Evolutionary conservation across 768 basidiomycete species (phyloP).

Genomic region (Phanerochaete carnosa): DNA sequence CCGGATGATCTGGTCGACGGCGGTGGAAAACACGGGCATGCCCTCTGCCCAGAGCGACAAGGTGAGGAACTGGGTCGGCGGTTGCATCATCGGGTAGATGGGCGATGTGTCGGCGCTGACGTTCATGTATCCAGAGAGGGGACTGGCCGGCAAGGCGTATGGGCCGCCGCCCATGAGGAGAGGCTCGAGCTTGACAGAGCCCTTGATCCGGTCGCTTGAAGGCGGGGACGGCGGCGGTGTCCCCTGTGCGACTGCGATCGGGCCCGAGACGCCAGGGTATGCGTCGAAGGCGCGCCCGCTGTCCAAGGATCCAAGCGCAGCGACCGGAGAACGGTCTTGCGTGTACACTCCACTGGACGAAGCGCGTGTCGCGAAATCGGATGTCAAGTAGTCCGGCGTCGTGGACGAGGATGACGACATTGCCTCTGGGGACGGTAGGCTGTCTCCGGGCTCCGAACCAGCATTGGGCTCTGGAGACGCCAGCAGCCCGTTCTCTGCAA

Average conservation of each 20-base stretch:
- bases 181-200: conserved; percentile 24
- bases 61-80: conserved; percentile 33
- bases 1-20: conserved; percentile 51
- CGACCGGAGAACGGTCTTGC: neutral
- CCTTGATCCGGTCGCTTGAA: conserved; percentile 6
- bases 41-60: conserved; percentile 64
- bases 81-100: conserved; percentile 21
- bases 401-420: conserved; percentile 28
- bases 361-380: conserved; percentile 13
- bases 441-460: conserved; percentile 7
- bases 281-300: neutral
- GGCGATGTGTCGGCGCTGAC: conserved; percentile 17
- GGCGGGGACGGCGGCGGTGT: conserved; percentile 12
- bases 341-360: neutral
- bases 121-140: conserved; percentile 6
- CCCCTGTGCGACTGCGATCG: conserved; percentile 12
- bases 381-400: conserved; percentile 21
- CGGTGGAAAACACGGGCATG: conserved; percentile 60
- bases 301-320: neutral
- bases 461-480: conserved; percentile 29
- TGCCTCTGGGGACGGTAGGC: conserved; percentile 10
- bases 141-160: conserved; percentile 20
- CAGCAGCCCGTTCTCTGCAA: conserved; percentile 39
- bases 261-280: conserved; percentile 1
- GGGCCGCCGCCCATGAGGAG: conserved; percentile 22